Evolutionary conservation across 2,329 filamentous ascomycete species (phyloP).

Genomic region (Diplodia sapinea): DNA sequence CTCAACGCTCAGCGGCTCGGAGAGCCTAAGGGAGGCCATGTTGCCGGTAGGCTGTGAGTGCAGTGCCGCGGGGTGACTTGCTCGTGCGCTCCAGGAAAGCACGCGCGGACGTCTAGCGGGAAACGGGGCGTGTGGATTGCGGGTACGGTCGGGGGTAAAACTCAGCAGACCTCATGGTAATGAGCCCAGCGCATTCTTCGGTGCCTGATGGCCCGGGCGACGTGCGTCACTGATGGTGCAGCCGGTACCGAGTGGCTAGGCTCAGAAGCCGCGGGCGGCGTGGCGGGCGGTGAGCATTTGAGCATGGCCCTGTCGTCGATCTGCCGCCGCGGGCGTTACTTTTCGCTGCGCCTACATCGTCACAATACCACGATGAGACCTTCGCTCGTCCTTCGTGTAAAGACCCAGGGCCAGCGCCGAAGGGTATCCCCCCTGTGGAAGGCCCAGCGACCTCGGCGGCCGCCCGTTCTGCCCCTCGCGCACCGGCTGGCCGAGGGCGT

Average conservation of each 20-base stretch:
- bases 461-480: not conserved
- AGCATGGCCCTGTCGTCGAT: slow-evolving; percentile 7
- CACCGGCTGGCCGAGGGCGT: not conserved
- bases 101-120: slow-evolving; percentile 1
- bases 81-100: not conserved
- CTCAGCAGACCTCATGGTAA: slow-evolving; percentile 17
- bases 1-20: slow-evolving; percentile 70
- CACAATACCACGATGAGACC: not conserved
- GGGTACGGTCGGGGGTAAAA: not conserved
- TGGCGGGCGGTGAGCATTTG: slow-evolving; percentile 1
- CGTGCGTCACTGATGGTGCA: slow-evolving; percentile 20
- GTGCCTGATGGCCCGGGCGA: slow-evolving; percentile 16
- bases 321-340: not conserved
- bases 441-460: not conserved
- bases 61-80: slow-evolving; percentile 11
- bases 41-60: not conserved
- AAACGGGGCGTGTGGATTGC: not conserved
- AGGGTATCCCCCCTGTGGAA: too few relatives aligned
- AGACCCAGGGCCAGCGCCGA: too few relatives aligned
- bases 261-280: not conserved
- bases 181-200: slow-evolving; percentile 17
- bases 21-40: slow-evolving; percentile 29
- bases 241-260: not conserved
- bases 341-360: not conserved
- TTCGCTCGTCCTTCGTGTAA: not conserved